A percentile compares a stretch with the other conserved stretches of the same genome.
Evolutionary conservation across 2,329 filamentous ascomycete genomes (phyloP).

Genomic region (Paradendryphiella salina): DNA sequence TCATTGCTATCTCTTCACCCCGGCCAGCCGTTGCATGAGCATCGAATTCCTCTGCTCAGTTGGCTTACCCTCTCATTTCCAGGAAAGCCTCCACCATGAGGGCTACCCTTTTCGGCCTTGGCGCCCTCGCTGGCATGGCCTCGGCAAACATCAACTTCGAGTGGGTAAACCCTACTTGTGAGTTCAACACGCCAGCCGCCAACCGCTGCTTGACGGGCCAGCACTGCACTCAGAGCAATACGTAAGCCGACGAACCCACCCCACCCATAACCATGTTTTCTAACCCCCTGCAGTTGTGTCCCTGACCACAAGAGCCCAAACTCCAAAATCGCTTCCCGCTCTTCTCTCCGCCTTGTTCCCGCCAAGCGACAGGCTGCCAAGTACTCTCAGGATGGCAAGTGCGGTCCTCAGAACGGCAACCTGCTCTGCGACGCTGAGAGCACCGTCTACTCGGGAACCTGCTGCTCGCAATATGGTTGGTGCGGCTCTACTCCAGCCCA

Average conservation of each 20-base stretch:
- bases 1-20: not conserved
- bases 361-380: constrained; percentile 37
- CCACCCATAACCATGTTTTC: not conserved
- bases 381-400: constrained; percentile 48
- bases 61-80: constrained; percentile 19
- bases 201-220: constrained; percentile 46
- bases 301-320: constrained; percentile 29
- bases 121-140: constrained; percentile 43
- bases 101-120: constrained; percentile 33
- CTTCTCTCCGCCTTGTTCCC: constrained; percentile 26
- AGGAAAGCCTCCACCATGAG: constrained; percentile 33
- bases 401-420: constrained; percentile 47
- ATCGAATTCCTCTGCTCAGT: not conserved
- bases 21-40: not conserved
- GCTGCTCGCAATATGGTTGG: constrained; percentile 52
- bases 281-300: constrained; percentile 22
- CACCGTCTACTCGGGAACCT: constrained; percentile 51
- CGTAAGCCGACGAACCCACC: constrained; percentile 27
- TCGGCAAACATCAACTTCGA: constrained; percentile 56
- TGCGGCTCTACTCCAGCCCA: constrained; percentile 51
- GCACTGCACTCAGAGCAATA: constrained; percentile 42
- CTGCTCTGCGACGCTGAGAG: constrained; percentile 51
- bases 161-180: constrained; percentile 52
- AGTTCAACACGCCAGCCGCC: constrained; percentile 25
- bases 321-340: constrained; percentile 28